Percentiles rank a stretch among this genome's conserved stretches.
These are phyloP conservation scores for Penicillium polonicum DNA, from an alignment of 2,329 filamentous ascomycete species.

Conservation along the genomic window DNA sequence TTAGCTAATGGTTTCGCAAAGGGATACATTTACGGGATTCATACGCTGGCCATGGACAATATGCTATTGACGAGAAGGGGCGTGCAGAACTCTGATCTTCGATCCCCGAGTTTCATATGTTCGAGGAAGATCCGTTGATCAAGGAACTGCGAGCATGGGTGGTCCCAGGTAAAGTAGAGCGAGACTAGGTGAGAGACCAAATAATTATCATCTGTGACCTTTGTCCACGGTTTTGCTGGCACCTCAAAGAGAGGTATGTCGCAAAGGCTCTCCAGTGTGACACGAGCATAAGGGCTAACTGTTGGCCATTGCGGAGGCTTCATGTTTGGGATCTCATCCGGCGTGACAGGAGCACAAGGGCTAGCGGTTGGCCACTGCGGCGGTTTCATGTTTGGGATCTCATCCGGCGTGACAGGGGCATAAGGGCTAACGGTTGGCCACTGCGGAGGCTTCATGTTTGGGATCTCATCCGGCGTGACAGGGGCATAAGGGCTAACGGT, in stretches of 20 bases:
- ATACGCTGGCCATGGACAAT: constrained; percentile 56
- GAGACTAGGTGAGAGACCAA: constrained; percentile 80
- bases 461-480: constrained; percentile 24
- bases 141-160: constrained; percentile 79
- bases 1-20: constrained; percentile 7
- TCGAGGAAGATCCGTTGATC: constrained; percentile 72
- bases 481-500: constrained; percentile 19
- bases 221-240: constrained; percentile 63
- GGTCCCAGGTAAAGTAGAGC: constrained; percentile 94
- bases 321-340: not conserved
- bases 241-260: constrained; percentile 38
- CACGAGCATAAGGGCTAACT: constrained; percentile 25
- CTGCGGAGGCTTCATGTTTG: too few species aligned
- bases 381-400: not conserved
- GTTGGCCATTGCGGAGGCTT: not conserved
- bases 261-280: constrained; percentile 34
- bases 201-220: constrained; percentile 70
- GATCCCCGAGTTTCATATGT: constrained; percentile 32
- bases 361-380: not conserved
- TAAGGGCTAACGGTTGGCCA: too few species aligned
- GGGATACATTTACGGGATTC: constrained; percentile 3
- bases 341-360: too few species aligned
- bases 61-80: constrained; percentile 84
- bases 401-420: too few species aligned
- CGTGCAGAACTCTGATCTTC: constrained; percentile 71